phyloP scores from a whole-genome alignment of 73 alveolate species.

The Symbiodinium natans region DNA sequence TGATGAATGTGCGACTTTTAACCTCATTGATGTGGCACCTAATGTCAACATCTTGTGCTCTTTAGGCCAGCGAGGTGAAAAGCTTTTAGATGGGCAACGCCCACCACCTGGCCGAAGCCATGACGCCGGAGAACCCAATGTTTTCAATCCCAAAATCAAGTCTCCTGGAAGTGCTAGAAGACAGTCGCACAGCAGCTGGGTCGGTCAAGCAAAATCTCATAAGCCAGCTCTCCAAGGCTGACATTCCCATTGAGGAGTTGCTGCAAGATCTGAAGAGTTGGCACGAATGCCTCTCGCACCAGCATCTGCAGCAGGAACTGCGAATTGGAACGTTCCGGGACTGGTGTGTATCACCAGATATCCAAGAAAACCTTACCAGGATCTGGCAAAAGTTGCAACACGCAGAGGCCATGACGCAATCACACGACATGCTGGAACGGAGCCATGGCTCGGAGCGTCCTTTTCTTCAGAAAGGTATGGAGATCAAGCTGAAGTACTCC shows the following conservation, averaged over 20 bases:
- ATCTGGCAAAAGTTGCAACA: neutral
- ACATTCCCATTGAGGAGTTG: neutral
- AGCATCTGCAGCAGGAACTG: neutral
- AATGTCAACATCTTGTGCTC: too few species aligned
- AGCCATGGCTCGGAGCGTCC: neutral
- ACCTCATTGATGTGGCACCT: too few species aligned
- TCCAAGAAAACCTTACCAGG: neutral
- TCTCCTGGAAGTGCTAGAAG: too few species aligned
- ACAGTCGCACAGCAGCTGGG: too few species aligned
- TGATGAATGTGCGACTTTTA: too few species aligned
- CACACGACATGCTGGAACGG: neutral
- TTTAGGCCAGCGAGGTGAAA: too few species aligned
- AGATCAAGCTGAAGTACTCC: neutral
- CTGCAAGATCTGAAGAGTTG: neutral
- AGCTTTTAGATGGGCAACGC: too few species aligned
- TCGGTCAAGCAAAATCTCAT: too few species aligned
- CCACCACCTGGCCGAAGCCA: too few species aligned
- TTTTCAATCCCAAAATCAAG: too few species aligned
- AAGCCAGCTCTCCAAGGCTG: neutral
- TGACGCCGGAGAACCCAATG: too few species aligned
- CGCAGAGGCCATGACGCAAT: neutral
- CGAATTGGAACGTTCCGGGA: neutral
- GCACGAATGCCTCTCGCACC: neutral
- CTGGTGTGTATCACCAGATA: neutral
- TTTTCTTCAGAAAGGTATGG: neutral